Conservation (phyloP, 805 yeast genomes). For the Hemisphaericaspora nanyangensis region DNA sequence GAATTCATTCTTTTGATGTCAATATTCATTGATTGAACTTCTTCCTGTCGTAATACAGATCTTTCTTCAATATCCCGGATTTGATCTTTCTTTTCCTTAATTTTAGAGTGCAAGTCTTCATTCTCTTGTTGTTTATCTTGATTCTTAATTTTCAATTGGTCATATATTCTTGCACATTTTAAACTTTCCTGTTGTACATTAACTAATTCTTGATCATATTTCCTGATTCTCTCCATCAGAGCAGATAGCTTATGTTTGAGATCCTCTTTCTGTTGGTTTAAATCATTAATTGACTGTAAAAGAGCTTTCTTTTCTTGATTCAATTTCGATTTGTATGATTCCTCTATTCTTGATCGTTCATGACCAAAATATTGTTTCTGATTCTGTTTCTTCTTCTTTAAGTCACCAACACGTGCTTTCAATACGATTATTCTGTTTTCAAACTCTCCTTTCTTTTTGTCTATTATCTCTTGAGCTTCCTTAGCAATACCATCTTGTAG, state of each 20-base stretch:
- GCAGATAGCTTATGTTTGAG: neutral
- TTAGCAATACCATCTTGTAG: constrained; percentile 1
- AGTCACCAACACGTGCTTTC: no score
- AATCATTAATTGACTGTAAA: constrained; percentile 1
- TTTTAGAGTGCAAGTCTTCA: constrained; percentile 10
- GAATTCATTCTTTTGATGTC: constrained; percentile 18
- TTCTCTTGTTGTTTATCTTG: constrained; percentile 14
- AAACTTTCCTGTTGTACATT: neutral
- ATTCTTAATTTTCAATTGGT: constrained; percentile 5
- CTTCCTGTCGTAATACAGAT: constrained; percentile 3
- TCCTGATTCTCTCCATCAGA: neutral
- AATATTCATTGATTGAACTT: constrained; percentile 7
- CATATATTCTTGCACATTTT: neutral
- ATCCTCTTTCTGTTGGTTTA: constrained; percentile 3
- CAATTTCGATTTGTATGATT: neutral
- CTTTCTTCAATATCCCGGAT: constrained; percentile 8
- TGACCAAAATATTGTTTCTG: neutral
- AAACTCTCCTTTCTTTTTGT: constrained; percentile 37
- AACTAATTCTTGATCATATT: constrained; percentile 4
- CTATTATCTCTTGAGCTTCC: constrained; percentile 24
- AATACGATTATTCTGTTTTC: constrained; percentile 5
- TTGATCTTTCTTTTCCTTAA: constrained; percentile 9
- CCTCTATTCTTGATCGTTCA: neutral
- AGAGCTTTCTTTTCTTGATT: constrained; percentile 5
- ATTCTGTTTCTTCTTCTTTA: no score